Evolutionary conservation across 1,139 yeast genomes (phyloP), one percentile per base, ranked within the genome.

Genomic region (Meyerozyma smithsonii): DNA sequence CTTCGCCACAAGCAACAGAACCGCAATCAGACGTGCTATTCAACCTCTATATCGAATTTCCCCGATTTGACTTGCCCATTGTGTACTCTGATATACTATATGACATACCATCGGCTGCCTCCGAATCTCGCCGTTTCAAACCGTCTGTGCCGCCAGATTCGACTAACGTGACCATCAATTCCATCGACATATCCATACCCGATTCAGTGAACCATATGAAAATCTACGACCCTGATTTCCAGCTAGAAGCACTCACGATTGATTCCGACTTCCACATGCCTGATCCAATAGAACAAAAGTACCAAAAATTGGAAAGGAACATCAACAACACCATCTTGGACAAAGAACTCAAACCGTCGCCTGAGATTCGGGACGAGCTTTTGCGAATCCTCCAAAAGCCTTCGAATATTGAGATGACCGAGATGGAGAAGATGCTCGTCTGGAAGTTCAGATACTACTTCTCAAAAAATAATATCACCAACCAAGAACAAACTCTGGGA

Each of bases 391-490:
- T 90, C 39, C 69, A 72, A 26, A 87, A 82, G 50, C 92, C 97
- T 1, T 89, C 96, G 2, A 92, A 88, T 35, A 83, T 86, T 38
- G 88, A 82, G 50, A 67, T 92, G 36, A 74, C 82, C 5, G 90
- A 85, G 40, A 81, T 84, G 54, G 97, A 92, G 49, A 89, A 86
- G 65, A 89, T 89, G 48, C 63, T 89, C 51, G 74, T 94, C 14
- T 92, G 97, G 97, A 86, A 86, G 59, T 92, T 85, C 59, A 67
- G 98, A 40, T 92, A 87, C 63, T 90, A 83, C 58, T 73, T 90
- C 41, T 77, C 92, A 36, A 80, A 84, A 46, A 85, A 84, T 52
- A 56, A 64, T 43, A 45, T 61, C 3, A 46, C 53, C 19, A 56
- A 53, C 19, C 39, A 46, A 16, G 39, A 36, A n/a, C 39, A 38